These are phyloP conservation scores for Arachnomyces sp. DNA, from an alignment of 2,329 filamentous ascomycete species.

Conservation along the genomic window DNA sequence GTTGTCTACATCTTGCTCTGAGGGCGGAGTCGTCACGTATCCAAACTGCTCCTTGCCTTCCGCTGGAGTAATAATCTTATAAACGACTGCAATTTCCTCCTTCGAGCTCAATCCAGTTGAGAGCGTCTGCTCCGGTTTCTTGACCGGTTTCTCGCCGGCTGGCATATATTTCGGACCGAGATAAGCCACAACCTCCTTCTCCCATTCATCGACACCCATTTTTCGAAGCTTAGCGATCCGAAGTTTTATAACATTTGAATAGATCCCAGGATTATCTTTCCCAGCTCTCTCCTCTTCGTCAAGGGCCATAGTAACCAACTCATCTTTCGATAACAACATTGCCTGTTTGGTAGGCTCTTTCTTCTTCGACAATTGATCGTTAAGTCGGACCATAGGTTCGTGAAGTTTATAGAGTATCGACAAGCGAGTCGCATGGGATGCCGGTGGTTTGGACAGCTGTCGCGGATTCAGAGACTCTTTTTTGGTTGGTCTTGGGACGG, in stretches of 20 bases:
- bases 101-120: conserved; percentile 58
- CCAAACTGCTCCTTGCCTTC: conserved; percentile 38
- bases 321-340: conserved; percentile 34
- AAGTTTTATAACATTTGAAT: conserved; percentile 77
- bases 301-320: conserved; percentile 40
- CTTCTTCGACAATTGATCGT: conserved; percentile 29
- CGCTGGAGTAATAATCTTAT: conserved; percentile 19
- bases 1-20: conserved; percentile 56
- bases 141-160: neutral
- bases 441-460: conserved; percentile 37
- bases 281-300: conserved; percentile 70
- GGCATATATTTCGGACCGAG: conserved; percentile 26
- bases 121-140: conserved; percentile 38
- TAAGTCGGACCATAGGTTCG: conserved; percentile 34
- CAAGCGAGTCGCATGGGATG: conserved; percentile 33
- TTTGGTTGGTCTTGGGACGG: conserved; percentile 21
- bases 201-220: conserved; percentile 67
- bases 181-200: conserved; percentile 49
- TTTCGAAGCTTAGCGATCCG: conserved; percentile 68
- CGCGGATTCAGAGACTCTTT: conserved; percentile 40
- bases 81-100: conserved; percentile 59
- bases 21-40: conserved; percentile 66
- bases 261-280: conserved; percentile 60
- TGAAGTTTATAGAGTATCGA: conserved; percentile 39
- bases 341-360: conserved; percentile 6